Evolutionary conservation across 306 rosid genomes (phyloP), one percentile per base, ranked within the genome.

Genomic region (Pyrus betulifolia): DNA sequence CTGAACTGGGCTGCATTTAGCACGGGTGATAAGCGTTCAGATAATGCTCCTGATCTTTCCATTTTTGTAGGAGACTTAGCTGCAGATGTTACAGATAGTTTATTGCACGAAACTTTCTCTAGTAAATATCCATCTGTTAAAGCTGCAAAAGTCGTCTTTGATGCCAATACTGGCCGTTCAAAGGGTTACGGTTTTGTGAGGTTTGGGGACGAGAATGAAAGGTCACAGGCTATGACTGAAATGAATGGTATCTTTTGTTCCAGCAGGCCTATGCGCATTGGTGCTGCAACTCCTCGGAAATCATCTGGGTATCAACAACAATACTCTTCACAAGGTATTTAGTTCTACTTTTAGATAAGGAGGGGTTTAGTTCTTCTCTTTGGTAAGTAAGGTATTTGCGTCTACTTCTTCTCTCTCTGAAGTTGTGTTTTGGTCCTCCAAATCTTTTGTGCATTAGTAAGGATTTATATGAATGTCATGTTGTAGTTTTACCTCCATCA

Each of bases 181-280:
- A 93, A 93, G 91, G 98, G 98, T 62, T 93, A 93, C 62, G 98
- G 98, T 76, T 93, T 93, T 86, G 98, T 93, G 80, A 87, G 98
- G 91, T 93, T 93, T 80, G 98, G 92, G 68, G 97, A 93, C 71
- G 98, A 93, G 72, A 86, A 64, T 65, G 98, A 93, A 80, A 86
- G 97, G 83, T 83, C 93, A 12, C 89, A 87, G 69, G 97, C 98
- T 69, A 83, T 93, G 93, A 79, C 85, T 74, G 97, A 93, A 82
- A 93, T 93, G 98, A 87, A 88, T 65, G 98, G 98, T 65, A 77
- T 84, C 40, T 88, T 84, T 86, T 93, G 98, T 82, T 91, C 98
- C 17, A 93, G 93, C 85, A 88, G 98, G 87, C 89, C 97, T 33
- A 93, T 93, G 98, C 93, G 98, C 38, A 86, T 93, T 59, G 98